These are phyloP conservation scores for Carex scoparia DNA, from an alignment of 176 grass and related monocot species.

Conservation along the genomic window DNA sequence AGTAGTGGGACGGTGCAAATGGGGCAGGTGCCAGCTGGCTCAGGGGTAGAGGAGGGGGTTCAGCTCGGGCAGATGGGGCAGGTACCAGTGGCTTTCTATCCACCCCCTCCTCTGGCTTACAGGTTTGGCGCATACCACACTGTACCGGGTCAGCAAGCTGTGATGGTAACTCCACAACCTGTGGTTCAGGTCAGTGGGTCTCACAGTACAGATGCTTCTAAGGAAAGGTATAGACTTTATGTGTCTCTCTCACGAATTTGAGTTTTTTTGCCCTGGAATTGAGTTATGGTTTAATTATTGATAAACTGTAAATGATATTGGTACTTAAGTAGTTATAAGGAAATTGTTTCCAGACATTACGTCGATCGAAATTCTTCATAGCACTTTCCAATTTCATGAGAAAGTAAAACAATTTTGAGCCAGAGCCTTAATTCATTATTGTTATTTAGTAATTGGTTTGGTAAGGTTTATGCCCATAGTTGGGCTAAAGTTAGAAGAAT, in stretches of 20 bases:
- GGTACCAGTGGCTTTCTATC: slow-evolving; percentile 69
- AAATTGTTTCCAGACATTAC: not conserved
- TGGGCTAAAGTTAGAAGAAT: not conserved
- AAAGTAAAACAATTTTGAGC: not conserved
- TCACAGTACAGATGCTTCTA: slow-evolving; percentile 34
- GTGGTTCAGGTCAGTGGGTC: slow-evolving; percentile 27
- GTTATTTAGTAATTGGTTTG: slow-evolving; percentile 4
- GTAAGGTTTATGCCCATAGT: slow-evolving; percentile 9
- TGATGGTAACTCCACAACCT: slow-evolving; percentile 23
- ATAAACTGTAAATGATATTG: not conserved
- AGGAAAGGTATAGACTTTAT: slow-evolving; percentile 41
- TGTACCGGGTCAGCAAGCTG: slow-evolving; percentile 16
- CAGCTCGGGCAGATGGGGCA: slow-evolving; percentile 30
- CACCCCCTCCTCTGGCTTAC: slow-evolving; percentile 66
- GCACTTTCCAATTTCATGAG: not conserved
- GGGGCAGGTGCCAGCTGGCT: slow-evolving; percentile 3
- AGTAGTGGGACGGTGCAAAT: not conserved
- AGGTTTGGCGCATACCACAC: slow-evolving; percentile 35
- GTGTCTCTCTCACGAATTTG: not conserved
- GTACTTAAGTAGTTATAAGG: not conserved
- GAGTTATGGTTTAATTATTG: not conserved
- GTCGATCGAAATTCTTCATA: not conserved
- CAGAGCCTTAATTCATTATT: not conserved
- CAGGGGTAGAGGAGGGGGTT: slow-evolving; percentile 1
- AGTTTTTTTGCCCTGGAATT: not conserved